Evolutionary conservation across 2,329 filamentous ascomycete genomes (phyloP), one percentile per base, ranked within the genome.

Genomic region (Penicillium olsonii): DNA sequence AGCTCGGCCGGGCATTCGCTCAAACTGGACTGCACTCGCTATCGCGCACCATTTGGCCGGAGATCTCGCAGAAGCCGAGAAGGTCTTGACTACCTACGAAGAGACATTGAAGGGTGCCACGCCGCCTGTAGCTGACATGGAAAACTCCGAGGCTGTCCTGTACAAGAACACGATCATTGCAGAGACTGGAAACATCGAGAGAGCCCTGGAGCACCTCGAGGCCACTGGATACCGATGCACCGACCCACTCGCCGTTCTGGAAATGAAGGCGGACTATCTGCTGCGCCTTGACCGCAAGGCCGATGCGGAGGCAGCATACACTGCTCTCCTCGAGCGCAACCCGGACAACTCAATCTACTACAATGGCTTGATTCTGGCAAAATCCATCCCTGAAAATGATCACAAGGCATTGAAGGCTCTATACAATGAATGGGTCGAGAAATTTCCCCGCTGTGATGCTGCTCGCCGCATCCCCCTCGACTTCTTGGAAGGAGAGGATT

Each of bases 21-120:
- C 95, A 75, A 96, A 92, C 73, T 99, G 95, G 95, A 97, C 94
- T 4, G 94, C 90, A n/a, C 77, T 99, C 53, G 94, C 94, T 34
- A 88, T 97, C 49, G 94, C 92, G 29, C 85, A 96, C 68, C 94
- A 99, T 65, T 79, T 99, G 44, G 82, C 85, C n/a, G 94, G 92
- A 1, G 88, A 95, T 66, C 78, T 94, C 53, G 74, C 80, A 37
- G 88, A 94, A 63, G 95, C 94, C 24, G 94, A 99, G 75, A 90
- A 91, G 63, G 88, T 96, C 34, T 76, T 99, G 61, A 90, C 84
- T 39, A 95, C 88, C 14, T 99, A 92, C 70, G 94, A 99, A 72
- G 90, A 94, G 55, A 97, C 92, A 0, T 72, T 99, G 56, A 96
- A 96, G 75, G 81, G 82, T 11, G 82, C 87, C 11, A 82, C 86